These are phyloP conservation scores for Asterionellopsis glacialis DNA, from an alignment of 108 stramenopile species.

Conservation along the genomic window DNA sequence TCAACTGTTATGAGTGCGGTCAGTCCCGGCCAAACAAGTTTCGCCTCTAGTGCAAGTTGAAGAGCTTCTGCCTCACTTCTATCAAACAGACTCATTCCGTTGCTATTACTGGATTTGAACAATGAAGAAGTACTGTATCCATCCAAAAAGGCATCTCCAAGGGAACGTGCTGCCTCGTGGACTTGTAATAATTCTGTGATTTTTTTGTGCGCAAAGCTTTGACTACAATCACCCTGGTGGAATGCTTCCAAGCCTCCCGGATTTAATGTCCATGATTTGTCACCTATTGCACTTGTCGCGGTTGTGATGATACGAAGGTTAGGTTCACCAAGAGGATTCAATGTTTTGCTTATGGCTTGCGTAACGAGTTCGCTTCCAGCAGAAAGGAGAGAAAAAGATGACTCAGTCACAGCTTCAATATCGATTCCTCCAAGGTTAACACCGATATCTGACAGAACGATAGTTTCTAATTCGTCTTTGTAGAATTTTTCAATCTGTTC, in stretches of 20 bases:
- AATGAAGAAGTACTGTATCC: background rate
- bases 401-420: too few relatives aligned
- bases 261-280: too few relatives aligned
- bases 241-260: too few relatives aligned
- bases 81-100: too few relatives aligned
- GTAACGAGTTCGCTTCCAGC: too few relatives aligned
- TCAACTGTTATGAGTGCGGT: slow-evolving; percentile 11
- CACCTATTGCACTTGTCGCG: too few relatives aligned
- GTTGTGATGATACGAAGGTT: too few relatives aligned
- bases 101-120: too few relatives aligned
- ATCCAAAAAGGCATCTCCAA: background rate
- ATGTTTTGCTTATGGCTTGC: too few relatives aligned
- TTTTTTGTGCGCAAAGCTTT: slow-evolving; percentile 4
- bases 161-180: slow-evolving; percentile 4
- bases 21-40: slow-evolving; percentile 9
- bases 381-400: too few relatives aligned
- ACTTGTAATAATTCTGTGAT: slow-evolving; percentile 1
- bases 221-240: background rate
- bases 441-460: slow-evolving; percentile 5
- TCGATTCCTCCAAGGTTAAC: background rate
- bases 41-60: background rate
- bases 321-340: too few relatives aligned
- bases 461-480: slow-evolving; percentile 5
- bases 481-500: slow-evolving; percentile 9
- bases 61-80: background rate